phyloP scores from a whole-genome alignment of 768 basidiomycete species.

The Rhizopogon roseolus region DNA sequence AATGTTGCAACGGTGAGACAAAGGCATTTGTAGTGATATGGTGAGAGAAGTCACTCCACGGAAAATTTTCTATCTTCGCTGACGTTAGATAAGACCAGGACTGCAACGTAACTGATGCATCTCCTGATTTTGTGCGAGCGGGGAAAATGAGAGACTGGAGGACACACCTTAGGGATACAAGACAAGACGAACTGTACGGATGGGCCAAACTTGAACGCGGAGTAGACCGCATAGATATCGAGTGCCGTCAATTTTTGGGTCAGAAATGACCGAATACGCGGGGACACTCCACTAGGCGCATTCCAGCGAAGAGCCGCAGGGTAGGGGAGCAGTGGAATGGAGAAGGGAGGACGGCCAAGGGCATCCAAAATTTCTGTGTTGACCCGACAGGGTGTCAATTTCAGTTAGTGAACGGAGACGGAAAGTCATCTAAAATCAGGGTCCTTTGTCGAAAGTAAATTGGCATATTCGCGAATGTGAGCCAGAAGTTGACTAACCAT shows the following conservation, averaged over 20 bases:
- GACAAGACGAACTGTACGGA: neutral
- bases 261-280: neutral
- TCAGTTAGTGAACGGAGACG: conserved; percentile 7
- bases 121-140: neutral
- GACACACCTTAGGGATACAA: neutral
- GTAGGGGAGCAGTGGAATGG: neutral
- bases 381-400: neutral
- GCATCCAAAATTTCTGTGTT: neutral
- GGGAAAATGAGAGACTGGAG: neutral
- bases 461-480: neutral
- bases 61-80: neutral
- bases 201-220: neutral
- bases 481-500: neutral
- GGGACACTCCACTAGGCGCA: too few relatives aligned
- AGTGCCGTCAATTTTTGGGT: neutral
- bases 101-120: neutral
- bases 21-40: neutral
- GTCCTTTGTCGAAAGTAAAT: neutral
- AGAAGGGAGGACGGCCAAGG: neutral
- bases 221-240: neutral
- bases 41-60: too few relatives aligned
- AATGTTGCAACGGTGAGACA: neutral
- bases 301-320: neutral
- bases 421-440: neutral
- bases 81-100: neutral